Evolutionary conservation across 805 yeast species (phyloP).

Genomic region (Ogataea trehalophila): DNA sequence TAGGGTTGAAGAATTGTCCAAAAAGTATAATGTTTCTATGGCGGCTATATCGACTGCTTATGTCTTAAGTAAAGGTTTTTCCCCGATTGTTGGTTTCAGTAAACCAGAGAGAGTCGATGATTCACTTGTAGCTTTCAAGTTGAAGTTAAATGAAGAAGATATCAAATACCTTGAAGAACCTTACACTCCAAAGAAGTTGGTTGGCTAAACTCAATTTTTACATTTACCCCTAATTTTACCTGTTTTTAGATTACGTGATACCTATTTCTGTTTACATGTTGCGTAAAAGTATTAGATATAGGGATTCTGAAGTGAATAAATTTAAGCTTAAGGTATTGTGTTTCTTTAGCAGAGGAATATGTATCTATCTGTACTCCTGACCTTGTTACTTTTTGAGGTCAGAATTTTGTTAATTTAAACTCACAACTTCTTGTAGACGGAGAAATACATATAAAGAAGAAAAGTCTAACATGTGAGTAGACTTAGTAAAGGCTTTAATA

Average conservation of each 20-base stretch:
- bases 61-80: slow-evolving; percentile 45
- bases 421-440: no score
- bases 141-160: slow-evolving; percentile 37
- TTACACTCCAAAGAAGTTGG: not conserved
- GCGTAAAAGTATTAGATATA: no score
- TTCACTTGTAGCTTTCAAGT: slow-evolving; percentile 37
- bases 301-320: no score
- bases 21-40: slow-evolving; percentile 43
- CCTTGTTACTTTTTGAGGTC: no score
- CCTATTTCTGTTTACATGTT: not conserved
- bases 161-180: slow-evolving; percentile 34
- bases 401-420: no score
- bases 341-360: no score
- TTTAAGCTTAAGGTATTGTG: no score
- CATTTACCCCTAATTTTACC: not conserved
- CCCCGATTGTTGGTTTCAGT: slow-evolving; percentile 53
- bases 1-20: slow-evolving; percentile 51
- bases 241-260: not conserved
- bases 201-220: no score
- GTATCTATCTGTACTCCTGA: no score
- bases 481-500: no score
- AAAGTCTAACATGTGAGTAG: no score
- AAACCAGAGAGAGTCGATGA: slow-evolving; percentile 48
- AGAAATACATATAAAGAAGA: no score
- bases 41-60: slow-evolving; percentile 50